Evolutionary conservation across 495 filamentous ascomycete genomes (phyloP).

Genomic region (Penicillium arizonense): DNA sequence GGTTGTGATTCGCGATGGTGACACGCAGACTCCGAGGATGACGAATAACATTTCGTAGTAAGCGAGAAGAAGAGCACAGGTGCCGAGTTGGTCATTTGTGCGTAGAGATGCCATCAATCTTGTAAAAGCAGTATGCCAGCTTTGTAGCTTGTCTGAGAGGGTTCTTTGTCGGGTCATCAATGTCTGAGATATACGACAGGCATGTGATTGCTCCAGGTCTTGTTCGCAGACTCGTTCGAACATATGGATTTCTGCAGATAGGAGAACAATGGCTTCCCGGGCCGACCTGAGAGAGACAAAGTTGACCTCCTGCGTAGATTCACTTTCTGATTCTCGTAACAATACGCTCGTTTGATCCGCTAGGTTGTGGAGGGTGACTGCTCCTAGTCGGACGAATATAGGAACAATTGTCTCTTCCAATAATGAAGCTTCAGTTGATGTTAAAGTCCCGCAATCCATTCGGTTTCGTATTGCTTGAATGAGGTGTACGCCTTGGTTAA

Average conservation of each 20-base stretch:
- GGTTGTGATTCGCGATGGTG: slow-evolving; percentile 12
- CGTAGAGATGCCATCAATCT: not conserved
- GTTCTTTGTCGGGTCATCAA: slow-evolving; percentile 5
- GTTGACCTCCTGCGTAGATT: not conserved
- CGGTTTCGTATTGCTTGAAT: slow-evolving; percentile 28
- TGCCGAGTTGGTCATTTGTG: slow-evolving; percentile 1
- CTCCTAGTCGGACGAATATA: slow-evolving; percentile 35
- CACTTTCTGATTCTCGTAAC: slow-evolving; percentile 2
- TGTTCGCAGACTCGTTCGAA: slow-evolving; percentile 21
- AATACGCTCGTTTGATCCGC: slow-evolving; percentile 11
- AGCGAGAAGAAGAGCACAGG: slow-evolving; percentile 1
- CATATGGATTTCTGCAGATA: slow-evolving; percentile 18
- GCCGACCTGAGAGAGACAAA: slow-evolving; percentile 31
- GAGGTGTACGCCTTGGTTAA: slow-evolving; percentile 34
- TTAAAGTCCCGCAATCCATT: slow-evolving; percentile 13
- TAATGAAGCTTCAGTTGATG: slow-evolving; percentile 14
- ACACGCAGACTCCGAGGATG: slow-evolving; percentile 7
- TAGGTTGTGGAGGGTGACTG: slow-evolving; percentile 11
- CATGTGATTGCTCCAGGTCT: slow-evolving; percentile 5
- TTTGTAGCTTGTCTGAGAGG: slow-evolving; percentile 6
- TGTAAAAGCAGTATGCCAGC: slow-evolving; percentile 14
- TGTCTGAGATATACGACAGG: slow-evolving; percentile 5
- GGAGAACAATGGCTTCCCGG: slow-evolving; percentile 29
- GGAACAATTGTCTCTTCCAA: slow-evolving; percentile 37
- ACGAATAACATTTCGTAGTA: slow-evolving; percentile 12